phyloP scores from a whole-genome alignment of 352 stramenopile species.

The Globisporangium cederbergense region DNA sequence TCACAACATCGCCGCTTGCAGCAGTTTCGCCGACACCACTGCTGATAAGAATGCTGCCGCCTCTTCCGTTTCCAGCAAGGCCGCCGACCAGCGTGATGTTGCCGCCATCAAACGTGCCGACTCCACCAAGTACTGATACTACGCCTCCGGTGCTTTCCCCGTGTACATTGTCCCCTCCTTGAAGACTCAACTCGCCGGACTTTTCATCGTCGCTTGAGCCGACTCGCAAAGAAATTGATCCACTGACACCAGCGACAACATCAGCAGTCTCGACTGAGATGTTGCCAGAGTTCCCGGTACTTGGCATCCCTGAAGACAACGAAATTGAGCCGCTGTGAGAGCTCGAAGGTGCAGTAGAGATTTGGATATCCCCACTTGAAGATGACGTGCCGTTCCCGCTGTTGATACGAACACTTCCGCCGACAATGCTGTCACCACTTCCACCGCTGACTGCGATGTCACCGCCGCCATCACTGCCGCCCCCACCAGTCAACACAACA shows the following conservation, averaged over 20 bases:
- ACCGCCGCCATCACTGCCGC: constrained; percentile 16
- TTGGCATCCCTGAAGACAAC: constrained; percentile 15
- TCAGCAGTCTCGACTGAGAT: constrained; percentile 17
- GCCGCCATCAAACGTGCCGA: constrained; percentile 17
- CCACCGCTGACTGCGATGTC: constrained; percentile 18
- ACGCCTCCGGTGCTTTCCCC: constrained; percentile 17
- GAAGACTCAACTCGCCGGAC: constrained; percentile 18
- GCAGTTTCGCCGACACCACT: constrained; percentile 23
- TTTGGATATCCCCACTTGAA: constrained; percentile 12
- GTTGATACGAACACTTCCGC: constrained; percentile 22
- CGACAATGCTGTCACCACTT: constrained; percentile 12
- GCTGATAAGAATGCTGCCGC: constrained; percentile 26
- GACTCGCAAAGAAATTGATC: constrained; percentile 19
- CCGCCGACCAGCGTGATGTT: constrained; percentile 21
- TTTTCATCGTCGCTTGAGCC: constrained; percentile 15
- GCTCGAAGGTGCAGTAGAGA: constrained; percentile 12
- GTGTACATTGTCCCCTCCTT: constrained; percentile 16
- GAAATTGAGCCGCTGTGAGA: constrained; percentile 21
- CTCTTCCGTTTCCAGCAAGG: constrained; percentile 15
- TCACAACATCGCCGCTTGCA: constrained; percentile 24
- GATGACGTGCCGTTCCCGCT: constrained; percentile 21
- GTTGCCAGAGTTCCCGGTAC: constrained; percentile 18
- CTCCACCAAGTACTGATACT: constrained; percentile 19
- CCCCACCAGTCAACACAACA: constrained; percentile 17
- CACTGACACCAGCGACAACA: constrained; percentile 15